These are phyloP conservation scores for Zygoascus meyerae DNA, from an alignment of 1,139 yeast species.

Conservation along the genomic window DNA sequence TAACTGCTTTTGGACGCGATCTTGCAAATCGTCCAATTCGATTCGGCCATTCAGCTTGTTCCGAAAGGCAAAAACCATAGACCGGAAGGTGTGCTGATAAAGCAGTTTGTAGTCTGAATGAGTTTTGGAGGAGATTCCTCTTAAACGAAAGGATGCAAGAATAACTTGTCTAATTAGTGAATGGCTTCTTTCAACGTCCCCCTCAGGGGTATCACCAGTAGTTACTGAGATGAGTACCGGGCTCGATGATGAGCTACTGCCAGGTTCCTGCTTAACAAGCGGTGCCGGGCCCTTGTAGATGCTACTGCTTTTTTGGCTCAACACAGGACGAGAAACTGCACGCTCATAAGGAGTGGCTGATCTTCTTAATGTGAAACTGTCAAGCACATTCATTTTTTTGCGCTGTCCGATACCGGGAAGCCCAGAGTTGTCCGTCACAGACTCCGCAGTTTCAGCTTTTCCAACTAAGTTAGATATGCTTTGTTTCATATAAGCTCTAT, in stretches of 20 bases:
- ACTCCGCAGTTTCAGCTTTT: not conserved
- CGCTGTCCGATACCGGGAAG: not conserved
- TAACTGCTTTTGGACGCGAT: slow-evolving; percentile 23
- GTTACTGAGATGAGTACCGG: not conserved
- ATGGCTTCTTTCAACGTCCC: slow-evolving; percentile 12
- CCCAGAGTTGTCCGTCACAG: not conserved
- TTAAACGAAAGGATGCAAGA: slow-evolving; percentile 31
- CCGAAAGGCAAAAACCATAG: slow-evolving; percentile 28
- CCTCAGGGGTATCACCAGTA: not conserved
- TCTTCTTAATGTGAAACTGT: slow-evolving; percentile 9
- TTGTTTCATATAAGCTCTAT: not conserved
- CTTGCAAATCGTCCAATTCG: slow-evolving; percentile 21
- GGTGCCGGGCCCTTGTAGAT: slow-evolving; percentile 10
- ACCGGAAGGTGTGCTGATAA: slow-evolving; percentile 26
- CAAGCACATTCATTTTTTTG: slow-evolving; percentile 2
- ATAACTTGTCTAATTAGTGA: slow-evolving; percentile 28
- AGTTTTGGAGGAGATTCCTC: slow-evolving; percentile 26
- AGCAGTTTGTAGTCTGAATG: slow-evolving; percentile 27
- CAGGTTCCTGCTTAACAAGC: slow-evolving; percentile 11
- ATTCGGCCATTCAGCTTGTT: slow-evolving; percentile 12
- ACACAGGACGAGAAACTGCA: slow-evolving; percentile 7
- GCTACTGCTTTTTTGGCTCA: slow-evolving; percentile 11
- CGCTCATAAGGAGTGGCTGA: slow-evolving; percentile 15
- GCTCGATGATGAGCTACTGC: not conserved
- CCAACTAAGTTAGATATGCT: not conserved